Evolutionary conservation across 2,329 filamentous ascomycete genomes (phyloP).

Genomic region (Aspergillus ustus): DNA sequence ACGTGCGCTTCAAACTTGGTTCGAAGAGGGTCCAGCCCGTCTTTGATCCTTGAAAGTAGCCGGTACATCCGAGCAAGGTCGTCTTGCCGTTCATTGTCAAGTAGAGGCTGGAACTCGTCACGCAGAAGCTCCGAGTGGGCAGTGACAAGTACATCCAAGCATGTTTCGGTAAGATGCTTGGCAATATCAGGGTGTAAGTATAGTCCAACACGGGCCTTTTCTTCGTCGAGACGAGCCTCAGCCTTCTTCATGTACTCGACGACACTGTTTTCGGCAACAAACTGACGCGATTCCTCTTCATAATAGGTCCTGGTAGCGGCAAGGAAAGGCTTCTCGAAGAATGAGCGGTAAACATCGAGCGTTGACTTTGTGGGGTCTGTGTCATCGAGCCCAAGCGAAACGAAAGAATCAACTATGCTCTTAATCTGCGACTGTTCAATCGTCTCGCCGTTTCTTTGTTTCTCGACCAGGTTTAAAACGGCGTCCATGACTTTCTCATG

Average conservation of each 20-base stretch:
- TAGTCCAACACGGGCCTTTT: slow-evolving; percentile 89
- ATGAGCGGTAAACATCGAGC: slow-evolving; percentile 88
- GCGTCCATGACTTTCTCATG: slow-evolving; percentile 91
- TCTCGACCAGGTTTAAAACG: slow-evolving; percentile 92
- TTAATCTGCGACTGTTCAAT: slow-evolving; percentile 98
- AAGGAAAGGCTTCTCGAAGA: slow-evolving; percentile 93
- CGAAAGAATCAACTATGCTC: slow-evolving; percentile 93
- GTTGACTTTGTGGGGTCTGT: slow-evolving; percentile 91
- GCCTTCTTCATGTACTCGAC: slow-evolving; percentile 99
- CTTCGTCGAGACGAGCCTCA: slow-evolving; percentile 83
- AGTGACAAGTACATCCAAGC: slow-evolving; percentile 85
- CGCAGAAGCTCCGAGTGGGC: slow-evolving; percentile 84
- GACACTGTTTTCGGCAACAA: slow-evolving; percentile 94
- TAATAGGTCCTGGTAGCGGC: slow-evolving; percentile 85
- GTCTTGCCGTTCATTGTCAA: slow-evolving; percentile 92
- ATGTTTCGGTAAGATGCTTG: slow-evolving; percentile 79
- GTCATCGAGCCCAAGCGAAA: slow-evolving; percentile 92
- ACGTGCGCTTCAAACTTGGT: slow-evolving; percentile 91
- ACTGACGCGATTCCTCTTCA: slow-evolving; percentile 87
- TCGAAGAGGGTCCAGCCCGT: slow-evolving; percentile 87
- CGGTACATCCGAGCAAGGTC: slow-evolving; percentile 97
- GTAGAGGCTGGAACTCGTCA: slow-evolving; percentile 91
- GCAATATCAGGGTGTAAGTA: slow-evolving; percentile 93
- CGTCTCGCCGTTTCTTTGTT: slow-evolving; percentile 95
- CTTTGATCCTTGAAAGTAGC: slow-evolving; percentile 83